Percentiles rank a stretch among this genome's conserved stretches.
Conservation (phyloP, 768 basidiomycete genomes). For the Termitomyces sp. region DNA sequence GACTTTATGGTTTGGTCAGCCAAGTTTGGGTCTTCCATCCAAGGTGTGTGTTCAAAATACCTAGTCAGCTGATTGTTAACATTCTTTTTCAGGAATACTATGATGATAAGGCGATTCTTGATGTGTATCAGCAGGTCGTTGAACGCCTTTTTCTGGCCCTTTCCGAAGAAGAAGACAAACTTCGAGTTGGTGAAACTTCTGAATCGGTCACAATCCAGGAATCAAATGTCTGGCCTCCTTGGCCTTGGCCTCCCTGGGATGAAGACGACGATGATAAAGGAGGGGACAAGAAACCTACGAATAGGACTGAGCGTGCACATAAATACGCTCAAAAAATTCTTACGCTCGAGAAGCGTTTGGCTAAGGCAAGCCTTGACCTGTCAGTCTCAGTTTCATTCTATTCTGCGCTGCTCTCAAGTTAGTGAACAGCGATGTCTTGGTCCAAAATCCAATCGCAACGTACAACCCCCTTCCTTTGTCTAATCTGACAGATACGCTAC, state of each 20-base stretch:
- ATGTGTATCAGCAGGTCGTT: conserved; percentile 65
- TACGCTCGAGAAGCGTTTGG: conserved; percentile 72
- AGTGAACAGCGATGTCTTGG: conserved; percentile 49
- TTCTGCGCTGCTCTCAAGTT: neutral
- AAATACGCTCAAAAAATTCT: conserved; percentile 69
- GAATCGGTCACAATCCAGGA: conserved; percentile 29
- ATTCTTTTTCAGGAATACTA: conserved; percentile 70
- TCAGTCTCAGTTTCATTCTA: conserved; percentile 25
- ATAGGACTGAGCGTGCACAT: conserved; percentile 48
- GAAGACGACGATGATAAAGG: conserved; percentile 46
- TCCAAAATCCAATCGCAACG: conserved; percentile 76
- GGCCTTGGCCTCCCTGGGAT: conserved; percentile 87
- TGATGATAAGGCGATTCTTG: conserved; percentile 62
- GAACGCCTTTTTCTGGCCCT: conserved; percentile 60
- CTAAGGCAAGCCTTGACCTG: conserved; percentile 76
- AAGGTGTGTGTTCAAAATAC: conserved; percentile 44
- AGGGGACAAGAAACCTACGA: conserved; percentile 40
- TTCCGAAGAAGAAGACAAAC: conserved; percentile 41
- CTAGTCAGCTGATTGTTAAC: neutral
- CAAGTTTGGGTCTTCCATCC: conserved; percentile 75
- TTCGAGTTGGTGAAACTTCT: conserved; percentile 8
- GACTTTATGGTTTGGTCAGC: conserved; percentile 82
- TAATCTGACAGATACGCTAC: conserved; percentile 62
- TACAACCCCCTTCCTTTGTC: conserved; percentile 80
- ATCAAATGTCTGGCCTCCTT: conserved; percentile 62